phyloP scores from a whole-genome alignment of 169 alveolate genomes.

The Plasmodium berghei region DNA sequence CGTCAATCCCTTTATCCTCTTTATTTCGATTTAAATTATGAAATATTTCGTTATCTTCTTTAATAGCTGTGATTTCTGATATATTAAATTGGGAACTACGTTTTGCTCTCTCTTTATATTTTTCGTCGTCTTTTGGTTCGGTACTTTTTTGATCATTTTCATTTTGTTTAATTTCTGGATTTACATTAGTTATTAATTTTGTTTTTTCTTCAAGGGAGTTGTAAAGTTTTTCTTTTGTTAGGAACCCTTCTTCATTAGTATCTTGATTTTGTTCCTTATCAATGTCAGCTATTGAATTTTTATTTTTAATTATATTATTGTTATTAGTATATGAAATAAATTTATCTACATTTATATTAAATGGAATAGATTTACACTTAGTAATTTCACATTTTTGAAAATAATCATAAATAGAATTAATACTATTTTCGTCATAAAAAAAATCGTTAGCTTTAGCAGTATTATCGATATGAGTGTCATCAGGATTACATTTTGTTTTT shows the following conservation, averaged over 20 bases:
- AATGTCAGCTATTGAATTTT: background rate
- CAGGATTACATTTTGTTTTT: background rate
- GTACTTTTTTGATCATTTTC: background rate
- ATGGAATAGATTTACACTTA: slow-evolving; percentile 4
- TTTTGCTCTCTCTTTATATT: background rate
- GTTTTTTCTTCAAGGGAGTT: background rate
- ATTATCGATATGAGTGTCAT: background rate
- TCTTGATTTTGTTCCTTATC: background rate
- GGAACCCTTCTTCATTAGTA: background rate
- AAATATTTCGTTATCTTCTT: background rate
- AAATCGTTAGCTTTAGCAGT: too few species aligned
- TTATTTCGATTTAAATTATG: background rate
- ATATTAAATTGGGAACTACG: background rate
- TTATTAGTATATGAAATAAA: slow-evolving; percentile 13
- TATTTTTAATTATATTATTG: background rate
- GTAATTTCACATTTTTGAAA: slow-evolving; percentile 21
- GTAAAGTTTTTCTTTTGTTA: background rate
- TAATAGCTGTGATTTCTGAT: background rate
- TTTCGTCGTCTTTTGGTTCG: background rate
- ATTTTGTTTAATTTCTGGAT: background rate
- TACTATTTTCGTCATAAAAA: slow-evolving; percentile 8
- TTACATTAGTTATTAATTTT: background rate
- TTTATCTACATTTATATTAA: slow-evolving; percentile 3
- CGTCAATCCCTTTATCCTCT: slow-evolving; percentile 19
- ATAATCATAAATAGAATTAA: slow-evolving; percentile 18